Evolutionary conservation across 2,329 filamentous ascomycete genomes (phyloP).

Genomic region (Diplodia scrobiculata): DNA sequence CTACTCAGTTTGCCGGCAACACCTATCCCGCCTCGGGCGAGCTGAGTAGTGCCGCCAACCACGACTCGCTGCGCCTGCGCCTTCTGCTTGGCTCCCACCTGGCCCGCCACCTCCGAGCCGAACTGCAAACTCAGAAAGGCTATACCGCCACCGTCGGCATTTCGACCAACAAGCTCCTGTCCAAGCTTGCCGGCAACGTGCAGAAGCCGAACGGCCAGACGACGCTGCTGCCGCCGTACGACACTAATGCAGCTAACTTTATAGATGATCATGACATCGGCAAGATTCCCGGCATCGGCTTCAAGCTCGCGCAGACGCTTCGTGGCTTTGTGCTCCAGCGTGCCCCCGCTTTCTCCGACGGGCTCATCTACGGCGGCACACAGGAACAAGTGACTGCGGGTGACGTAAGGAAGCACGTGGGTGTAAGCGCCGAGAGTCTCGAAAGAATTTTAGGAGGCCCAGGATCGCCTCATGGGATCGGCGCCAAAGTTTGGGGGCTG

Average conservation of each 20-base stretch:
- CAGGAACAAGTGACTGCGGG: conserved; percentile 37
- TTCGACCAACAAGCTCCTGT: conserved; percentile 80
- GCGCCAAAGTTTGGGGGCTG: conserved; percentile 71
- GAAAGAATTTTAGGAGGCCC: conserved; percentile 70
- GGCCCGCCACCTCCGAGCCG: conserved; percentile 69
- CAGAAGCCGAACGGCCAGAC: conserved; percentile 91
- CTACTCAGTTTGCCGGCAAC: conserved; percentile 66
- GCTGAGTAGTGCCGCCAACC: conserved; percentile 12
- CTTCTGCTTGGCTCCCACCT: conserved; percentile 80
- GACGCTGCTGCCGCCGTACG: conserved; percentile 70
- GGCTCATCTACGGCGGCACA: conserved; percentile 53
- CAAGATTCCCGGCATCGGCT: conserved; percentile 82
- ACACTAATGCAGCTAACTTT: conserved; percentile 65
- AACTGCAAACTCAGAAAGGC: conserved; percentile 73
- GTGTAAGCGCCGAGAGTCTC: conserved; percentile 65
- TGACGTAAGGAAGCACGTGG: conserved; percentile 64
- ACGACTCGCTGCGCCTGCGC: conserved; percentile 56
- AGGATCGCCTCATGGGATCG: conserved; percentile 71
- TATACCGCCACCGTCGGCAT: conserved; percentile 89
- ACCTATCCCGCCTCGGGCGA: conserved; percentile 51
- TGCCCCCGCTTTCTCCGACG: conserved; percentile 48
- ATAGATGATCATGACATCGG: conserved; percentile 75
- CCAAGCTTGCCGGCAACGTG: conserved; percentile 79
- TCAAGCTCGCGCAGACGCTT: conserved; percentile 70
- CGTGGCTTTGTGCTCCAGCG: conserved; percentile 61